phyloP scores from a whole-genome alignment of 768 basidiomycete genomes.

The Kwoniella europaea region DNA sequence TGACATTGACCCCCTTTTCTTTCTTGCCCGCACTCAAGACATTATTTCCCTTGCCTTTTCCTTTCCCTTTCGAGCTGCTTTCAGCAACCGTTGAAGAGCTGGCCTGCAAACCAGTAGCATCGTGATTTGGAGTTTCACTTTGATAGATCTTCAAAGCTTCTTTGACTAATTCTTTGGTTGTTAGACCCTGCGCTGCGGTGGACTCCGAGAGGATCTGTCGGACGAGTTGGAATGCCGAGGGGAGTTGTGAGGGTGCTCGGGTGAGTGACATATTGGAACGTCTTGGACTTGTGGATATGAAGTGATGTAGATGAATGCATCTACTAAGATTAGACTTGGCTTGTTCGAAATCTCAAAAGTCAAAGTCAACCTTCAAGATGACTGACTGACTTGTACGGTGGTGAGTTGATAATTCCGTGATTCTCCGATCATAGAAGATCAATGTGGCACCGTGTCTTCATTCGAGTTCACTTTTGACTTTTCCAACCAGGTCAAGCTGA shows the following conservation, averaged over 20 bases:
- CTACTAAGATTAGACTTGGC: no score
- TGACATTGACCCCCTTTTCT: conserved; percentile 14
- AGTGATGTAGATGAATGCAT: no score
- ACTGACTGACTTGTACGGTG: conserved; percentile 3
- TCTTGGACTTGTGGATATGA: no score
- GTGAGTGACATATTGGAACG: no score
- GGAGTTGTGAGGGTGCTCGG: background rate
- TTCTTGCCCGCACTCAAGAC: conserved; percentile 10
- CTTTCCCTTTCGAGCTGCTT: conserved; percentile 15
- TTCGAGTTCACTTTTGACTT: background rate
- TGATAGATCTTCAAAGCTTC: conserved; percentile 20
- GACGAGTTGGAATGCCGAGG: conserved; percentile 22
- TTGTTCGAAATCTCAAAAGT: conserved; percentile 9
- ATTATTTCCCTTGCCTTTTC: conserved; percentile 7
- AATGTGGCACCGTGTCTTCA: conserved; percentile 1
- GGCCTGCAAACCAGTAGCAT: background rate
- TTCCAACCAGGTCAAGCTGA: background rate
- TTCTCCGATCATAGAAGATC: background rate
- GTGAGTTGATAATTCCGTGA: conserved; percentile 6
- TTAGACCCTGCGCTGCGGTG: background rate
- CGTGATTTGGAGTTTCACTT: conserved; percentile 12
- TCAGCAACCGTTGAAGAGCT: background rate
- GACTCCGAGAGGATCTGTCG: conserved; percentile 12
- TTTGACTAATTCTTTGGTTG: conserved; percentile 20
- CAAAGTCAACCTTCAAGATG: background rate